Conservation (phyloP, 805 yeast species). For the Candida chilensis region DNA sequence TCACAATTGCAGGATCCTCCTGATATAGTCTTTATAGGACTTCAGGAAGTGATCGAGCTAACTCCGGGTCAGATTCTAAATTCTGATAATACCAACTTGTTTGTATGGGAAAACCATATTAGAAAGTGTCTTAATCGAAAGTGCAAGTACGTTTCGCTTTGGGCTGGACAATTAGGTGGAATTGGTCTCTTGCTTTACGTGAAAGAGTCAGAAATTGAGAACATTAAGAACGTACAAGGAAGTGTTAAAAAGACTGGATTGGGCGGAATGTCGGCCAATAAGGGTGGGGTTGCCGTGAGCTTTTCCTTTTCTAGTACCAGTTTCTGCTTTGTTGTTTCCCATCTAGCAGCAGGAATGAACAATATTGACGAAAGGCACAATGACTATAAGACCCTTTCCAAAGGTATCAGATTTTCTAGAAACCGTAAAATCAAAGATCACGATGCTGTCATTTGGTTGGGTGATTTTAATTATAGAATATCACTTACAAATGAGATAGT, state of each 20-base stretch:
- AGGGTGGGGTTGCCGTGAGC: slow-evolving; percentile 74
- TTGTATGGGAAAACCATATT: slow-evolving; percentile 60
- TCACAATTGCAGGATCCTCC: slow-evolving; percentile 24
- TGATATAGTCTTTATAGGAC: slow-evolving; percentile 74
- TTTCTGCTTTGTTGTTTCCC: slow-evolving; percentile 76
- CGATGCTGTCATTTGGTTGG: slow-evolving; percentile 82
- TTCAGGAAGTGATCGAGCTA: slow-evolving; percentile 85
- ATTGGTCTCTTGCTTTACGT: slow-evolving; percentile 63
- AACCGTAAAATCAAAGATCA: slow-evolving; percentile 60
- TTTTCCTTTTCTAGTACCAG: slow-evolving; percentile 57
- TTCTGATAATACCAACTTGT: slow-evolving; percentile 54
- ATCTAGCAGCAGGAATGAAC: slow-evolving; percentile 88
- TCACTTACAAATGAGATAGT: slow-evolving; percentile 65
- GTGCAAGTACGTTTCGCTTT: slow-evolving; percentile 40
- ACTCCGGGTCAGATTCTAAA: slow-evolving; percentile 77
- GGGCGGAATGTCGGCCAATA: slow-evolving; percentile 80
- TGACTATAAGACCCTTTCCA: slow-evolving; percentile 73
- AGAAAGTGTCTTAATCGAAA: slow-evolving; percentile 33
- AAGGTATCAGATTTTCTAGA: slow-evolving; percentile 56
- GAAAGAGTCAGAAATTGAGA: slow-evolving; percentile 38
- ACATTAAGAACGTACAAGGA: slow-evolving; percentile 57
- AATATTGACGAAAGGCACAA: slow-evolving; percentile 77
- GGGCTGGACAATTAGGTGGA: slow-evolving; percentile 85
- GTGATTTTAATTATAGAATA: slow-evolving; percentile 88
- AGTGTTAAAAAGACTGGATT: slow-evolving; percentile 84